Percentiles rank a stretch among this genome's conserved stretches.
These are phyloP conservation scores for Hypoxylon sp. DNA, from an alignment of 2,329 filamentous ascomycete species.

Conservation along the genomic window DNA sequence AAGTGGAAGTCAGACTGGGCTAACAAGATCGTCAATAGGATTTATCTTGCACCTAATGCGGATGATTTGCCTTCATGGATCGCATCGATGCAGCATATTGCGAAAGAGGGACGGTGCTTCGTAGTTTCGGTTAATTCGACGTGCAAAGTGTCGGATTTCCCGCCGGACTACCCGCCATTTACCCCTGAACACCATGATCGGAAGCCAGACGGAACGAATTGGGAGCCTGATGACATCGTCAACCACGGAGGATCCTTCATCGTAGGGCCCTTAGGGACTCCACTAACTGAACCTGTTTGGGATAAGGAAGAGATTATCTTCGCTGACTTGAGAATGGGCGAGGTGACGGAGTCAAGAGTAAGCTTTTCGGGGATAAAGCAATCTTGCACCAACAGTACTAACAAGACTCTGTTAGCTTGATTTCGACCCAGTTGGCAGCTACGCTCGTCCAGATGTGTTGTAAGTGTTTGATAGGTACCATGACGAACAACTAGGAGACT, in stretches of 20 bases:
- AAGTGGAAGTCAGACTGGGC: background rate
- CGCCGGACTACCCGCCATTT: slow-evolving; percentile 53
- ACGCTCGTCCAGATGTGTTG: slow-evolving; percentile 53
- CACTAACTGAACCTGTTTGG: slow-evolving; percentile 51
- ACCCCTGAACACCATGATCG: slow-evolving; percentile 49
- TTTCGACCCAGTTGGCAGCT: slow-evolving; percentile 53
- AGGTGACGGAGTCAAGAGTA: slow-evolving; percentile 51
- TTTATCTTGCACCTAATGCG: slow-evolving; percentile 47
- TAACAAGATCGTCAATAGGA: slow-evolving; percentile 33
- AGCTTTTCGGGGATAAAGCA: slow-evolving; percentile 17
- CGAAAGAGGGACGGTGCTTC: slow-evolving; percentile 56
- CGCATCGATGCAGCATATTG: slow-evolving; percentile 55
- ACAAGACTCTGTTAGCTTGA: slow-evolving; percentile 47
- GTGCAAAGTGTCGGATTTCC: slow-evolving; percentile 53
- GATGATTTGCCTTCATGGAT: slow-evolving; percentile 49
- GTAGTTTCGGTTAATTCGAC: slow-evolving; percentile 53
- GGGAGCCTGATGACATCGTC: slow-evolving; percentile 50
- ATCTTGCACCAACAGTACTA: slow-evolving; percentile 9
- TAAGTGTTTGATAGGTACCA: no score
- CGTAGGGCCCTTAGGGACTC: slow-evolving; percentile 51
- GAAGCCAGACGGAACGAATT: slow-evolving; percentile 49
- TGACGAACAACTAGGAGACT: background rate
- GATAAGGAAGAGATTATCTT: slow-evolving; percentile 52
- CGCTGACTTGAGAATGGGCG: slow-evolving; percentile 47
- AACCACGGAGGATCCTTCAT: slow-evolving; percentile 53